Base-by-base conservation (phyloP, 2,329 filamentous ascomycete species). In the Blastomyces silverae region DNA sequence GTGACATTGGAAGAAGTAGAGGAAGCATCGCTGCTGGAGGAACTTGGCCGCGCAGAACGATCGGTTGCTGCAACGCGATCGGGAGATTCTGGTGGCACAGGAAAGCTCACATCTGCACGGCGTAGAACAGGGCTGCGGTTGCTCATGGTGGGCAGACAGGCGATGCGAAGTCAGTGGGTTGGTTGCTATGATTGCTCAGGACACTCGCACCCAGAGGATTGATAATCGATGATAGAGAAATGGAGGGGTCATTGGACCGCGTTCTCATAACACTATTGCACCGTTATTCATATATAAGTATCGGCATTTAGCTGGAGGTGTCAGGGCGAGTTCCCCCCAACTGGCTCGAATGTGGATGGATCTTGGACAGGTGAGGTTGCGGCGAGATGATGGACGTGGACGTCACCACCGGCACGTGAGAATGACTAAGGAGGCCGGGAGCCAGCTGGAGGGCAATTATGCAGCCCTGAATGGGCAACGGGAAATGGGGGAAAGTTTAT, bases 21-120 rank as follows among this genome's bases (percentile, higher is more conserved):
- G 11, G 80, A 82, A 64, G 78, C 76, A 74, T 80, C 77, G 71
- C 79, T 81, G 67, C 76, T 78, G 66, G 79, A 79, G 55, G 79
- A 79, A 66, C 71, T 74, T 59, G 78, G 76, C 52, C 77, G 77
- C 64, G 66, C 69, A 68, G 72, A 70, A 69, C 72, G 73, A 65
- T 76, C 72, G 63, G 50, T 48, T 56, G 64, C n/a, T 37, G 55
- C 46, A 55, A 57, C 46, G 22, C 53, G 56, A 25, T 64, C 61
- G 44, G 66, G 66, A 17, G 71, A 71, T n/a, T 66, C 59, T 37
- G 71, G 67, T 28, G 61, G 62, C 28, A 57, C 65, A 42, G 67
- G 67, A 31, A 67, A 70, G 61, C 68, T 69, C 48, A 67, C 66
- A 53, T 66, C 67, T 57, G 65, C 63, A 52, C 69, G 69, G 53